Evolutionary conservation across 768 basidiomycete species (phyloP), one percentile per base, ranked within the genome.

Genomic region (Pholiota microspora): DNA sequence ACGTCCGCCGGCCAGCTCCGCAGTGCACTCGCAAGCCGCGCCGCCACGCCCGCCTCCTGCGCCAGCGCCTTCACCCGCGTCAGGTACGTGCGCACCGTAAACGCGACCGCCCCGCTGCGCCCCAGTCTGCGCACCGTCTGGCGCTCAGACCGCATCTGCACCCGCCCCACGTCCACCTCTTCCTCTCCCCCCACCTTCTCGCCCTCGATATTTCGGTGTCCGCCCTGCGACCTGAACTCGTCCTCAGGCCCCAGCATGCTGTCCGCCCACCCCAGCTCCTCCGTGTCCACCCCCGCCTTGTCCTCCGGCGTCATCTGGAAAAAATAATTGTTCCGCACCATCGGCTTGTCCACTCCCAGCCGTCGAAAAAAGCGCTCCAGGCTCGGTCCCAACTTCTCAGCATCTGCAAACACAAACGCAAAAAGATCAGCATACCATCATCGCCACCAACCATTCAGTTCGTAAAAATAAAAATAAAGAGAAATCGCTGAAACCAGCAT

Each of bases 361-460:
- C 84, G 79, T 60, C 74, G 78, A 75, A 92, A 88, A 74, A 85
- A 92, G 47, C 86, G 79, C 58, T 78, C 81, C 72, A 89, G 76
- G 61, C 84, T 85, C 27, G 67, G 69, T 54, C 88, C 77, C 29
- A 90, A 74, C 65, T 82, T 85, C 57, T 81, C 80, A 63, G 77
- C 68, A 65, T 85, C 84, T 86, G 66, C 23, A 48, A 24, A 45
- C n/a, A 46, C 28, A 32, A n/a, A 21, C 29, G 38, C 44, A 42
- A 27, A 38, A 13, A 25, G 18, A 42, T 42, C 40, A 9, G 18
- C 40, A 42, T 42, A 42, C 40, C 18, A 23, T 16, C 40, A 21
- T 21, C n/a, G 9, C 4, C 21, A 42, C 2, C n/a, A 42, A 42
- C 10, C n/a, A n/a, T n/a, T n/a, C n/a, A n/a, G n/a, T n/a, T n/a